Conservation (phyloP, 345 rosid species). For the Boechera retrofracta region DNA sequence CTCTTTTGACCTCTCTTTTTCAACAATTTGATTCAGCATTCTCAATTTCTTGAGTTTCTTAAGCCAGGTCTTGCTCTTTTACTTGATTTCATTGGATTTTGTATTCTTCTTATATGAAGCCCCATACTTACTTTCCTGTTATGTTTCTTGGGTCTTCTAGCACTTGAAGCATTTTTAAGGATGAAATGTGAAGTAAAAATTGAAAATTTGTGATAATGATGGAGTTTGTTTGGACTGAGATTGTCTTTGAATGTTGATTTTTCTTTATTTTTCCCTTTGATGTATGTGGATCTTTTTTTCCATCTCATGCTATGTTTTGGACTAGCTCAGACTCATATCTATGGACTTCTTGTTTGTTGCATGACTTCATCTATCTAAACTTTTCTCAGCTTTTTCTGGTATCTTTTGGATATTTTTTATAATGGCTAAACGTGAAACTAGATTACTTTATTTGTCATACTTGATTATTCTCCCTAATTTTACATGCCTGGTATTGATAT, state of each 20-base stretch:
- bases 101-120: slow-evolving; percentile 17
- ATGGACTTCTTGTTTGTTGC: slow-evolving; percentile 10
- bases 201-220: neutral
- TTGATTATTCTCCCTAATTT: neutral
- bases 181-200: neutral
- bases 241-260: neutral
- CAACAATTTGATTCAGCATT: neutral
- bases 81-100: slow-evolving; percentile 19
- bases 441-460: neutral
- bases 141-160: neutral
- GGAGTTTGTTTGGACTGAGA: slow-evolving; percentile 15
- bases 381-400: slow-evolving; percentile 8
- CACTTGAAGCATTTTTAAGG: no score
- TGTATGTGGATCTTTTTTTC: slow-evolving; percentile 11
- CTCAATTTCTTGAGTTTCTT: neutral
- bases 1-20: neutral
- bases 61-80: neutral
- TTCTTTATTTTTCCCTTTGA: neutral
- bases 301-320: slow-evolving; percentile 1
- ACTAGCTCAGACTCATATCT: neutral
- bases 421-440: neutral
- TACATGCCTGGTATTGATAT: neutral
- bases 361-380: neutral
- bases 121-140: neutral
- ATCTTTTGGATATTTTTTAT: slow-evolving; percentile 3